Conservation (phyloP, 768 basidiomycete species). For the Boletus patriciae region DNA sequence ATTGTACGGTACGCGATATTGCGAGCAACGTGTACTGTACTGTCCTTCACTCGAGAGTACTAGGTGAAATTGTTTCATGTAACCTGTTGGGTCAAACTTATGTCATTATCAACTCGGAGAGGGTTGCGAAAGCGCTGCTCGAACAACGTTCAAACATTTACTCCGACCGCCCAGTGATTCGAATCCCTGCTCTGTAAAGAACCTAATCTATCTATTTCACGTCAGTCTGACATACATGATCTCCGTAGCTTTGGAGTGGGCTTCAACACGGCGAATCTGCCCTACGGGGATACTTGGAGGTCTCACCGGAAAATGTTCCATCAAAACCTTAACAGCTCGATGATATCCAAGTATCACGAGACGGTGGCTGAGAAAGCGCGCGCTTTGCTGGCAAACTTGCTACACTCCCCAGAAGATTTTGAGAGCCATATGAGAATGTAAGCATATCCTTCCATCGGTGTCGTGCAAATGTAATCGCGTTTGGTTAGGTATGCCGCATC, state of each 20-base stretch:
- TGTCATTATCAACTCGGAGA: conserved; percentile 26
- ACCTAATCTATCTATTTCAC: neutral
- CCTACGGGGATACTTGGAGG: conserved; percentile 19
- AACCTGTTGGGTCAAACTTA: conserved; percentile 22
- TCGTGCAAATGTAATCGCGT: neutral
- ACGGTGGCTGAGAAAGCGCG: conserved; percentile 7
- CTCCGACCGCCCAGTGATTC: conserved; percentile 20
- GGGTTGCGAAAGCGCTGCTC: conserved; percentile 20
- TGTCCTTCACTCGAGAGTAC: neutral
- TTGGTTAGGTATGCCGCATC: conserved; percentile 21
- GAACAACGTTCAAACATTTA: conserved; percentile 29
- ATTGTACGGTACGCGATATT: conserved; percentile 27
- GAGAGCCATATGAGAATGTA: conserved; percentile 16
- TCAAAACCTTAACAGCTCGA: conserved; percentile 11
- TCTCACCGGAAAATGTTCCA: conserved; percentile 20
- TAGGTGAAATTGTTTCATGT: conserved; percentile 25
- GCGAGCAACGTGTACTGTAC: neutral
- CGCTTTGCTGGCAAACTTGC: conserved; percentile 9
- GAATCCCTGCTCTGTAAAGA: conserved; percentile 7
- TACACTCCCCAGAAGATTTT: conserved; percentile 18
- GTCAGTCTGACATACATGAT: neutral
- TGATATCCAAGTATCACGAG: conserved; percentile 12
- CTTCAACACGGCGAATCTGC: conserved; percentile 22
- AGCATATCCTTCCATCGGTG: conserved; percentile 7
- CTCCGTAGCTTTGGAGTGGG: conserved; percentile 23